A percentile compares a stretch with the other conserved stretches of the same genome.
Conservation (phyloP, 2,329 filamentous ascomycete species). For the Aspergillus fischeri region DNA sequence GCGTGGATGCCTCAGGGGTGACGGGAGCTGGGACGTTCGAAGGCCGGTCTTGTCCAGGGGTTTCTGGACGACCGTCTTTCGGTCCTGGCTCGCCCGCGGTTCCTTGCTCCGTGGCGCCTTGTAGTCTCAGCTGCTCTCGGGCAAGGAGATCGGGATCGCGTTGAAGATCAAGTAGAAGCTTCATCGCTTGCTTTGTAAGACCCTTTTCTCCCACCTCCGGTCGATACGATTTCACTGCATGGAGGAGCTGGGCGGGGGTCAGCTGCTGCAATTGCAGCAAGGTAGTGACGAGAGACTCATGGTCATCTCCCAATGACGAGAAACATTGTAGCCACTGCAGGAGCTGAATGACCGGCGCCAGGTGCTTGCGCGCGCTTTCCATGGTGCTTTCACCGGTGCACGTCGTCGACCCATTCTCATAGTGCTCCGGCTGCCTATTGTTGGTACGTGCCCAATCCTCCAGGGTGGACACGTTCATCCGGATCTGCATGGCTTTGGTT, state of each 20-base stretch:
- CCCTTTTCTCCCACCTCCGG: slow-evolving; percentile 94
- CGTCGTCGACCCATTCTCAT: slow-evolving; percentile 83
- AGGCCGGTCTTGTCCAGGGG: slow-evolving; percentile 21
- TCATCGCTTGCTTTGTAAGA: slow-evolving; percentile 79
- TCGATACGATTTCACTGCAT: slow-evolving; percentile 87
- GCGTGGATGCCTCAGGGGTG: slow-evolving; percentile 19
- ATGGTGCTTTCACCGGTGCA: slow-evolving; percentile 82
- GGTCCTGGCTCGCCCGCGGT: slow-evolving; percentile 11
- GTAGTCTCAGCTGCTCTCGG: slow-evolving; percentile 31
- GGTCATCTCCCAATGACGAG: slow-evolving; percentile 85
- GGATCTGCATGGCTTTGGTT: slow-evolving; percentile 99
- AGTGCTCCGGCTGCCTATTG: slow-evolving; percentile 92
- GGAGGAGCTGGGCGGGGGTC: slow-evolving; percentile 82
- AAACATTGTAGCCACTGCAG: slow-evolving; percentile 98
- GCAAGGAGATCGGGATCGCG: slow-evolving; percentile 63
- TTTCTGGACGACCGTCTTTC: slow-evolving; percentile 25
- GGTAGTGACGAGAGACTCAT: slow-evolving; percentile 83
- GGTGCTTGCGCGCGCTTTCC: slow-evolving; percentile 76
- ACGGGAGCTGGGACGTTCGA: slow-evolving; percentile 7
- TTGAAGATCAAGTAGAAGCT: slow-evolving; percentile 77
- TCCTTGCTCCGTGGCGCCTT: slow-evolving; percentile 22
- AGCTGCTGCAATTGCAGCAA: slow-evolving; percentile 82
- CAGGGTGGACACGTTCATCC: slow-evolving; percentile 93
- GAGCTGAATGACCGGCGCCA: slow-evolving; percentile 87
- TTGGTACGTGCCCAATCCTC: slow-evolving; percentile 96